Percentiles rank a stretch among this genome's conserved stretches.
phyloP scores from a whole-genome alignment of 2,329 filamentous ascomycete species.

The Stagonosporopsis cucurbitacearum region DNA sequence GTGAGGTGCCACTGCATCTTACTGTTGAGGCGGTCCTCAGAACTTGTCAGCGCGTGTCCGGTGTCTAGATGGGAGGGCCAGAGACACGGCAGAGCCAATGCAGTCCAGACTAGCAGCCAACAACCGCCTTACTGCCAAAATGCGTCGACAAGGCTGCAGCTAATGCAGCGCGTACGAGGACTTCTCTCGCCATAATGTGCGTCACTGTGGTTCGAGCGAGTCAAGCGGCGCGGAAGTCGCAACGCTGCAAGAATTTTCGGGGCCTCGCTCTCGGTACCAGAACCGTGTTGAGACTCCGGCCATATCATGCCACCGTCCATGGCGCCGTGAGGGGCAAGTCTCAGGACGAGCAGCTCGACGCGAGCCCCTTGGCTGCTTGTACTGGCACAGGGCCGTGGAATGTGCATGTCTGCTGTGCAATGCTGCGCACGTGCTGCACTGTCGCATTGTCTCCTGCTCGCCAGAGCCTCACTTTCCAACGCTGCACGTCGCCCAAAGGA shows the following conservation, averaged over 20 bases:
- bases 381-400: conserved; percentile 3
- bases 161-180: conserved; percentile 10
- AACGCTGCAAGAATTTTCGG: conserved; percentile 18
- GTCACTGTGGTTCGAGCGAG: conserved; percentile 17
- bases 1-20: background rate
- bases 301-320: conserved; percentile 20
- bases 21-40: no score
- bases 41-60: no score
- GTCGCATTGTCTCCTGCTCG: conserved; percentile 15
- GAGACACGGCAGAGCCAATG: background rate
- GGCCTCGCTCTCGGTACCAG: conserved; percentile 19
- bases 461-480: conserved; percentile 19
- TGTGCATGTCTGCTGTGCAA: conserved; percentile 11
- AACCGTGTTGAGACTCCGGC: conserved; percentile 28
- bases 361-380: conserved; percentile 16
- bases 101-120: background rate
- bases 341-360: conserved; percentile 7
- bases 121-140: background rate
- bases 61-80: background rate
- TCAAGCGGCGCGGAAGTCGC: conserved; percentile 11
- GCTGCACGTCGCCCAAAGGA: conserved; percentile 10
- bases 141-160: conserved; percentile 9
- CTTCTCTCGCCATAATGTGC: conserved; percentile 2
- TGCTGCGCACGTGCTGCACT: conserved; percentile 17
- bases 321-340: conserved; percentile 22